Evolutionary conservation across 345 rosid species (phyloP), one percentile per base, ranked within the genome.

Genomic region (Euphorbia tirucalli): DNA sequence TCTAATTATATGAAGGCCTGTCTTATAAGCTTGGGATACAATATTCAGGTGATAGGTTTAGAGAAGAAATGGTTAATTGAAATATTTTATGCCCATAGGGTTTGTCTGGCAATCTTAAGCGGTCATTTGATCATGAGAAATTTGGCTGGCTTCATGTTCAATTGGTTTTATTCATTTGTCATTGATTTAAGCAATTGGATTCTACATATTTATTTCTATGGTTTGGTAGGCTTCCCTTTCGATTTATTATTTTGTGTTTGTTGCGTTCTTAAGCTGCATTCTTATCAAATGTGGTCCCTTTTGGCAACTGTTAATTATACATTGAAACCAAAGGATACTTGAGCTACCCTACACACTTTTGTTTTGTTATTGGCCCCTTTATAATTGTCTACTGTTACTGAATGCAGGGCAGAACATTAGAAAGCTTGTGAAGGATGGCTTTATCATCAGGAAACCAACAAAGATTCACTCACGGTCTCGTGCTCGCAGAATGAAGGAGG

Each of bases 391-490:
- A 25, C 25, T 32, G 32, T 60, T 35, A 1, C 15, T 25, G 27
- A 63, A 8, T 68, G 72, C 85, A 93, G 98, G 98, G 55, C 97
- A 87, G 75, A 93, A 90, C 79, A 83, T 93, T 15, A 88, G 98
- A 88, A 93, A 91, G 84, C 85, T 91, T 66, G 96, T 93, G 70
- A 93, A 89, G 82, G 96, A 93, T 86, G 98, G 98, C 32, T 93
- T 92, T 76, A 87, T 94, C 79, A 94, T 94, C 80, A 89, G 91
- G 84, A 94, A 92, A 72, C 98, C 97, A 66, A 92, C 98, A 0
- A 92, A 94, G 88, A 94, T 94, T 65, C 98, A 94, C 76, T 94
- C 98, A 32, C 95, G 97, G 0, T 84, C 98, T 5, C 91, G 98
- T 61, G 98, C 98, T 0, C 88, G 98, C 0, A 85, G 88, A 0